Evolutionary conservation across 768 basidiomycete species (phyloP).

Genomic region (Xerocomus brunneocitrinus): DNA sequence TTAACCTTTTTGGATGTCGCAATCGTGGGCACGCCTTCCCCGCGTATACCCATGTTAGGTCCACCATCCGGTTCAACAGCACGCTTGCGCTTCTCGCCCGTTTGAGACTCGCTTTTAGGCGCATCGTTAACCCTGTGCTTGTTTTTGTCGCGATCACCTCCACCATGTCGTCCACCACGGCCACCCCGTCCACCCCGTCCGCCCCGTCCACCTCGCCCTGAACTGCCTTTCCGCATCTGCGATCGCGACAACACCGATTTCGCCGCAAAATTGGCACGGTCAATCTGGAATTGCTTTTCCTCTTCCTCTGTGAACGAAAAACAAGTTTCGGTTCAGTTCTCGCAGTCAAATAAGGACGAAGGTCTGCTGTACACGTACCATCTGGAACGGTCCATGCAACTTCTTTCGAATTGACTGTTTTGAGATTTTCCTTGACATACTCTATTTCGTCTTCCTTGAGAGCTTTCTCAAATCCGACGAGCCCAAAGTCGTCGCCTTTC

Average conservation of each 20-base stretch:
- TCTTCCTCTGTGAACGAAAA: constrained; percentile 51
- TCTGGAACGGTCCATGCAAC: constrained; percentile 61
- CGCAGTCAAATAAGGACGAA: neutral
- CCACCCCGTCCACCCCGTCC: constrained; percentile 38
- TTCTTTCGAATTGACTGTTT: constrained; percentile 58
- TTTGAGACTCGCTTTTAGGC: constrained; percentile 38
- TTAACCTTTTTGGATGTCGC: constrained; percentile 39
- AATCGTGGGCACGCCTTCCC: constrained; percentile 51
- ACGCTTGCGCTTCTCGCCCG: constrained; percentile 74
- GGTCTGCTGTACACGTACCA: constrained; percentile 37
- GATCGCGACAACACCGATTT: constrained; percentile 40
- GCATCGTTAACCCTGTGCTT: constrained; percentile 15
- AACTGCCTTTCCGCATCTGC: constrained; percentile 35
- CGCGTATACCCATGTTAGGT: constrained; percentile 61
- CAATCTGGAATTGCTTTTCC: constrained; percentile 68
- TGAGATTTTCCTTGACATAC: constrained; percentile 62
- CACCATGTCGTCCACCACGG: constrained; percentile 29
- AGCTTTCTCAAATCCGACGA: constrained; percentile 56
- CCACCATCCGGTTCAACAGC: constrained; percentile 77
- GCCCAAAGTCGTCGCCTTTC: constrained; percentile 42
- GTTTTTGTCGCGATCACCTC: constrained; percentile 19
- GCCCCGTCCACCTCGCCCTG: constrained; percentile 43
- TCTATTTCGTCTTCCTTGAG: constrained; percentile 69
- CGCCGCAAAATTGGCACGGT: constrained; percentile 68
- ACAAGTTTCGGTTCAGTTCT: neutral